These are phyloP conservation scores for Trametes cubensis DNA, from an alignment of 768 basidiomycete species.

Conservation along the genomic window DNA sequence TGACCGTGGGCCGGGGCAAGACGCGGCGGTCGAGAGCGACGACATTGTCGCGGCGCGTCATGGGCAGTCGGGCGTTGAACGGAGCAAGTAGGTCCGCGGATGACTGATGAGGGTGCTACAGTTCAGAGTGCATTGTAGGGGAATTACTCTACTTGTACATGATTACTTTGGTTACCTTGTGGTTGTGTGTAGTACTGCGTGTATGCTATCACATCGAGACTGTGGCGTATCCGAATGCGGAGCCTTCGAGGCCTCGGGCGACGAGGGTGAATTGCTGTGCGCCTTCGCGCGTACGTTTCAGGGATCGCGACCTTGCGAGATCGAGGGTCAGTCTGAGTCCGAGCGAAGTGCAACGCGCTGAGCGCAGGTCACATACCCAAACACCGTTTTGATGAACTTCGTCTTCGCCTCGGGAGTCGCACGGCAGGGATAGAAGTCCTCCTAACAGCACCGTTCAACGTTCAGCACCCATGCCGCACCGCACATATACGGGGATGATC, in stretches of 20 bases:
- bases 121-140: too few species aligned
- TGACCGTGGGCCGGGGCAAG: slow-evolving; percentile 18
- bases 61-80: slow-evolving; percentile 2
- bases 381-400: slow-evolving; percentile 71
- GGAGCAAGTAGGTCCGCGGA: neutral
- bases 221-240: slow-evolving; percentile 81
- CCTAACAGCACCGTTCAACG: slow-evolving; percentile 45
- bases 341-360: neutral
- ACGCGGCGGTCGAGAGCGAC: slow-evolving; percentile 15
- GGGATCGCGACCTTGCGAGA: slow-evolving; percentile 61
- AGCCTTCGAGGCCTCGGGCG: slow-evolving; percentile 81
- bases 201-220: slow-evolving; percentile 27
- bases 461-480: neutral
- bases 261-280: slow-evolving; percentile 87
- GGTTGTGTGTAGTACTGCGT: neutral
- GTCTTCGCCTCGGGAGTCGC: slow-evolving; percentile 78
- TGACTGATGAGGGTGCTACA: neutral
- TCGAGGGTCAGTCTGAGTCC: neutral
- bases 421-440: slow-evolving; percentile 72
- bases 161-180: neutral
- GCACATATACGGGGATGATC: slow-evolving; percentile 2
- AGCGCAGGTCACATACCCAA: slow-evolving; percentile 47
- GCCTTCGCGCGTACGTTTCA: slow-evolving; percentile 77
- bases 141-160: neutral
- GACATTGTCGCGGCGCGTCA: slow-evolving; percentile 10